Evolutionary conservation across 331 rosid species (phyloP).

Genomic region (Dryas integrifolia): DNA sequence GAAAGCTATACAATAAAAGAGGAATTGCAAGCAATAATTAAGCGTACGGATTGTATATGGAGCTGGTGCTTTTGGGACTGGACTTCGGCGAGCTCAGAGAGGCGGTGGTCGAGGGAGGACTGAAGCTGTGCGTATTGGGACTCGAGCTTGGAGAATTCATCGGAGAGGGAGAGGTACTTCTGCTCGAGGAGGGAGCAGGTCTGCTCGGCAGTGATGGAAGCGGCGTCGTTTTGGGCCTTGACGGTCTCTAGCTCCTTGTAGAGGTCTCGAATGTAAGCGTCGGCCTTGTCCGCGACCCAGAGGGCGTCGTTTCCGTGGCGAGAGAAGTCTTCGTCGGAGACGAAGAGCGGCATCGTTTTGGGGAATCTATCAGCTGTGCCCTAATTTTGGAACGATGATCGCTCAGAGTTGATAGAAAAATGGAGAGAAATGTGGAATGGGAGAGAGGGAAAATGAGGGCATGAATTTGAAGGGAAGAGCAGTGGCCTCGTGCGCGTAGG

Average conservation of each 20-base stretch:
- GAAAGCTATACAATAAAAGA: neutral
- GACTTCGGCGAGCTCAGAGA: conserved; percentile 52
- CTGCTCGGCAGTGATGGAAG: conserved; percentile 89
- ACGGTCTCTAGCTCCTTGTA: conserved; percentile 73
- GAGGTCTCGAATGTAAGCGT: conserved; percentile 68
- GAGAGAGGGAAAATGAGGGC: neutral
- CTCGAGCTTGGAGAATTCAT: conserved; percentile 80
- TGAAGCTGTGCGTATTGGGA: conserved; percentile 57
- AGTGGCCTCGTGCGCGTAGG: neutral
- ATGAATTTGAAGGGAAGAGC: neutral
- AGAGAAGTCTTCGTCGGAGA: conserved; percentile 81
- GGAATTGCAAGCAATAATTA: neutral
- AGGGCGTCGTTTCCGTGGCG: conserved; percentile 52
- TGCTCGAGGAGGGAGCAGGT: conserved; percentile 91
- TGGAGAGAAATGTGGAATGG: neutral
- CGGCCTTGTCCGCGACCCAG: conserved; percentile 73
- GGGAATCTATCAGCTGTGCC: neutral
- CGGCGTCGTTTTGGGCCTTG: conserved; percentile 74
- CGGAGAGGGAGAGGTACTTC: conserved; percentile 68
- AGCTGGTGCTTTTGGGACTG: conserved; percentile 63
- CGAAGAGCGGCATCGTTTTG: conserved; percentile 43
- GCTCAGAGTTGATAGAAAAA: neutral
- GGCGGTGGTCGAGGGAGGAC: conserved; percentile 54
- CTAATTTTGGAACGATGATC: neutral
- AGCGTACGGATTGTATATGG: conserved; percentile 52